A percentile compares a stretch with the other conserved stretches of the same genome.
These are phyloP conservation scores for Leptographium radiaticola DNA, from an alignment of 2,329 filamentous ascomycete species.

Conservation along the genomic window DNA sequence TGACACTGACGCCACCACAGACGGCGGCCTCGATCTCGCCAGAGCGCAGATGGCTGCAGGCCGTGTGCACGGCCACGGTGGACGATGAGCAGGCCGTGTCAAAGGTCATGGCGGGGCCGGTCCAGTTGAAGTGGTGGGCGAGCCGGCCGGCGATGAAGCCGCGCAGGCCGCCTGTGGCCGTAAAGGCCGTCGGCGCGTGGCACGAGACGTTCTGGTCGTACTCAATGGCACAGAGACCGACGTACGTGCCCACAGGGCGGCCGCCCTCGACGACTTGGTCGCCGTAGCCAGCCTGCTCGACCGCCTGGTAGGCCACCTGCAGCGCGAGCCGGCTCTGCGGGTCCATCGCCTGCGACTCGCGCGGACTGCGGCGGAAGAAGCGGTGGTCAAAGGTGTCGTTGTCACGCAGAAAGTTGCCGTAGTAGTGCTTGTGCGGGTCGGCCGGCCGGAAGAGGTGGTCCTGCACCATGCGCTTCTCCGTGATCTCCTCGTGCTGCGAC, in stretches of 20 bases:
- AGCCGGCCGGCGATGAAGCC: slow-evolving; percentile 21
- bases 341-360: slow-evolving; percentile 24
- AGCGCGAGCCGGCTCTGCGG: slow-evolving; percentile 25
- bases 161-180: slow-evolving; percentile 20
- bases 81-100: slow-evolving; percentile 26
- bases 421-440: slow-evolving; percentile 12
- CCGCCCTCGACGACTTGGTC: background rate
- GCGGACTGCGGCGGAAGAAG: slow-evolving; percentile 27
- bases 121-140: slow-evolving; percentile 23
- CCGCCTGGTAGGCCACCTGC: slow-evolving; percentile 27
- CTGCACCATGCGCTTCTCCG: slow-evolving; percentile 7
- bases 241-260: slow-evolving; percentile 22
- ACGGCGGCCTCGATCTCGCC: slow-evolving; percentile 22
- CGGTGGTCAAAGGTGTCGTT: slow-evolving; percentile 22
- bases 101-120: slow-evolving; percentile 19
- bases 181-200: slow-evolving; percentile 22
- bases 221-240: slow-evolving; percentile 22
- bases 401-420: slow-evolving; percentile 15
- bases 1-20: slow-evolving; percentile 27
- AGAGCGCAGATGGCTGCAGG: slow-evolving; percentile 15
- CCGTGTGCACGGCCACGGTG: slow-evolving; percentile 20
- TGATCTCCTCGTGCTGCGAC: slow-evolving; percentile 18
- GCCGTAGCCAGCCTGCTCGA: slow-evolving; percentile 18
- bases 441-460: slow-evolving; percentile 12
- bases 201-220: slow-evolving; percentile 28